Evolutionary conservation across 106 monocot genomes (phyloP).

Genomic region (Dactylorhiza incarnata): DNA sequence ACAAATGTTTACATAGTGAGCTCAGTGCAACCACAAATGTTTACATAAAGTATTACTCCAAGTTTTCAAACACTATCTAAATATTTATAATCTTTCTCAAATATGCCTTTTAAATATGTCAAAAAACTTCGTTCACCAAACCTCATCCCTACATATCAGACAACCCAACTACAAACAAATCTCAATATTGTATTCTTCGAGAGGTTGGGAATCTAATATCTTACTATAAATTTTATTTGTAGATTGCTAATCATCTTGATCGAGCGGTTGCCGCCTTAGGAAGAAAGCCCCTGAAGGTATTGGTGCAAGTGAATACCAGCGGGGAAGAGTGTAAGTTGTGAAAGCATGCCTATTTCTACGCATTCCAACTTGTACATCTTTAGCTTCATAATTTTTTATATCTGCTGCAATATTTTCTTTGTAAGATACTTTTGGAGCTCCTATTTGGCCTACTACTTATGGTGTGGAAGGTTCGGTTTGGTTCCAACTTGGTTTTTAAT

Average conservation of each 20-base stretch:
- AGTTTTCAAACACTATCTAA: too few species aligned
- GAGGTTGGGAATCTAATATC: not conserved
- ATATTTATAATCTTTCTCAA: too few species aligned
- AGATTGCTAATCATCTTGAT: conserved; percentile 90
- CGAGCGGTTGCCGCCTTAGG: conserved; percentile 41
- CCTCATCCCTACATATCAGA: not conserved
- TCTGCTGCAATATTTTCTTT: not conserved
- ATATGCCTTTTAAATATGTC: not conserved
- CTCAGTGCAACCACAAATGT: not conserved
- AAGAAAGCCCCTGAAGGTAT: conserved; percentile 61
- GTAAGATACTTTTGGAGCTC: not conserved
- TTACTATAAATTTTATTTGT: conserved; percentile 10
- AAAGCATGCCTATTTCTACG: not conserved
- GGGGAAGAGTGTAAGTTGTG: conserved; percentile 86
- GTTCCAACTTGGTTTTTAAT: too few species aligned
- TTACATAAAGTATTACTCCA: too few species aligned
- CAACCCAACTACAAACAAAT: not conserved
- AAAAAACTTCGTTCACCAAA: not conserved
- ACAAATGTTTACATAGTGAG: not conserved
- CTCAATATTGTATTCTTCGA: not conserved
- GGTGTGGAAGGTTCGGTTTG: not conserved
- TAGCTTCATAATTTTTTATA: not conserved
- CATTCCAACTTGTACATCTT: not conserved
- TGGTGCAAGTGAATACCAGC: conserved; percentile 95
- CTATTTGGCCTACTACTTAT: not conserved